Evolutionary conservation across 2,329 filamentous ascomycete species (phyloP).

Genomic region (Aschersonia sp.): DNA sequence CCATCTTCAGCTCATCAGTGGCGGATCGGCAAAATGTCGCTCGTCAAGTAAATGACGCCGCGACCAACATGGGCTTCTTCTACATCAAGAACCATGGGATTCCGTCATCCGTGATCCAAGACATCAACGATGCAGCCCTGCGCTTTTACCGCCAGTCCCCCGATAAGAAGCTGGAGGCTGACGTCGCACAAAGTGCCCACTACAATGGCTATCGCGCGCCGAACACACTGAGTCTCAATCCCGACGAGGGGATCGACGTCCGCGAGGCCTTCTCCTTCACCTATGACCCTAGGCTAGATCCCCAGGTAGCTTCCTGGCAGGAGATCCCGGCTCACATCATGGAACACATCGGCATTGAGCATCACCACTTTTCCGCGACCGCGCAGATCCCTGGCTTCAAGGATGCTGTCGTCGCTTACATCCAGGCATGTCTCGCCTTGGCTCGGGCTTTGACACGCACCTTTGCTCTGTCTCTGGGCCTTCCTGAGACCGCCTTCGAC

Average conservation of each 20-base stretch:
- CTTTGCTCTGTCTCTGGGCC: slow-evolving; percentile 39
- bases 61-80: slow-evolving; percentile 38
- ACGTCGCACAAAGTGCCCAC: slow-evolving; percentile 21
- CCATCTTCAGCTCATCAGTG: slow-evolving; percentile 20
- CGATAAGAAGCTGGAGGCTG: slow-evolving; percentile 24
- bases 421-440: slow-evolving; percentile 30
- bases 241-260: slow-evolving; percentile 31
- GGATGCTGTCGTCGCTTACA: slow-evolving; percentile 29
- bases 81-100: slow-evolving; percentile 35
- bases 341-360: slow-evolving; percentile 27
- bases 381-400: slow-evolving; percentile 33
- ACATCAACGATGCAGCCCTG: slow-evolving; percentile 18
- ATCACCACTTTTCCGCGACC: slow-evolving; percentile 28
- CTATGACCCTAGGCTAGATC: slow-evolving; percentile 38
- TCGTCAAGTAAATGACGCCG: slow-evolving; percentile 25
- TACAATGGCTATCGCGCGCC: slow-evolving; percentile 33
- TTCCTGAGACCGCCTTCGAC: slow-evolving; percentile 42
- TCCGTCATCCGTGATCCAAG: slow-evolving; percentile 12
- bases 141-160: slow-evolving; percentile 33
- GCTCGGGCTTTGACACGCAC: slow-evolving; percentile 33
- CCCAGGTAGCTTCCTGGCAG: slow-evolving; percentile 23
- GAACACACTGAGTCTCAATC: slow-evolving; percentile 30
- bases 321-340: slow-evolving; percentile 27
- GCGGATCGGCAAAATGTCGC: slow-evolving; percentile 24
- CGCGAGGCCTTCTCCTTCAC: slow-evolving; percentile 36